A percentile compares a stretch with the other conserved stretches of the same genome.
Conservation (phyloP, 495 filamentous ascomycete species). For the Apiosordaria backusii region DNA sequence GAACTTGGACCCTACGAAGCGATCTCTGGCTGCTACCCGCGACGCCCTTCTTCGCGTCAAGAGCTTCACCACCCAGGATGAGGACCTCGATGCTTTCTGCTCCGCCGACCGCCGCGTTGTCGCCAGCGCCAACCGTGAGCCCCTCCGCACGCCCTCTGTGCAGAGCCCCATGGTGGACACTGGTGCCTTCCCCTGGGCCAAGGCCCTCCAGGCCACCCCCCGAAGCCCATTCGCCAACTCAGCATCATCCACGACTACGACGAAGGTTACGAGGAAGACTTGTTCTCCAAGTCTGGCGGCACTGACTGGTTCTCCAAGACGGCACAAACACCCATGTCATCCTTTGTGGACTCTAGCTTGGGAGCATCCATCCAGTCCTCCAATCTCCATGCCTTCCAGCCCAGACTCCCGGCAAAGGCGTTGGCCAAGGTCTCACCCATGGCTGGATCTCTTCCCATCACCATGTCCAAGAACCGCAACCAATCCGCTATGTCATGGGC, state of each 20-base stretch:
- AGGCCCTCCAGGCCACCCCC: conserved; percentile 78
- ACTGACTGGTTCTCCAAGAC: conserved; percentile 70
- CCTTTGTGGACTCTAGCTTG: conserved; percentile 70
- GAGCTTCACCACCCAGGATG: conserved; percentile 86
- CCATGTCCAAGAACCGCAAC: conserved; percentile 57
- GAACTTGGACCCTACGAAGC: conserved; percentile 84
- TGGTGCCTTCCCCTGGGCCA: conserved; percentile 90
- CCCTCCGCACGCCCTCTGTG: conserved; percentile 91
- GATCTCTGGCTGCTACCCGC: conserved; percentile 73
- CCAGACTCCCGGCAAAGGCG: conserved; percentile 33
- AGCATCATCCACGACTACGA: conserved; percentile 72
- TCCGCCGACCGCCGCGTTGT: conserved; percentile 66
- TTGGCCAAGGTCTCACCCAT: conserved; percentile 42
- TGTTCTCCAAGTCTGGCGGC: conserved; percentile 78
- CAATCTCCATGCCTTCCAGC: conserved; percentile 40
- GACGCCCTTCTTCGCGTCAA: conserved; percentile 72
- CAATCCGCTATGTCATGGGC: conserved; percentile 68
- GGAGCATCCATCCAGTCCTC: conserved; percentile 65
- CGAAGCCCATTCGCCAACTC: conserved; percentile 74
- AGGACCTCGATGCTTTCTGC: conserved; percentile 91
- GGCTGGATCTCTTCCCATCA: conserved; percentile 74
- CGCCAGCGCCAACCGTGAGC: conserved; percentile 86
- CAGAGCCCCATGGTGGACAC: conserved; percentile 78
- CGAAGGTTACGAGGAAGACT: conserved; percentile 75
- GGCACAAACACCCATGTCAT: conserved; percentile 66